A percentile compares a stretch with the other conserved stretches of the same genome.
phyloP scores from a whole-genome alignment of 2,329 filamentous ascomycete species.

The Shiraia bambusicola region DNA sequence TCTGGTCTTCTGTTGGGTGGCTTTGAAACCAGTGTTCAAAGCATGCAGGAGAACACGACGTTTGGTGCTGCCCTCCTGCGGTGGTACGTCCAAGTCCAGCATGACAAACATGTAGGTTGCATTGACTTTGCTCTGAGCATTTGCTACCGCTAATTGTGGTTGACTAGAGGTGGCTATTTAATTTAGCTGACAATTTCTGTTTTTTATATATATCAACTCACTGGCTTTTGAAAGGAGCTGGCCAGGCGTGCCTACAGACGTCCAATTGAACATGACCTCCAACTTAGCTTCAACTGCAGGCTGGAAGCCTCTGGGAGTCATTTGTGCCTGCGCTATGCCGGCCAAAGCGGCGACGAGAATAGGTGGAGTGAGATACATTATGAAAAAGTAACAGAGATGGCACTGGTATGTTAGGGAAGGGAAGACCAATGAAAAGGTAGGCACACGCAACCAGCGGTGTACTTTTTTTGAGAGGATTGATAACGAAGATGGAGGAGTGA shows the following conservation, averaged over 20 bases:
- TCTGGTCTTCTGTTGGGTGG: conserved; percentile 28
- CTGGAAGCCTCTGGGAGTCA: conserved; percentile 31
- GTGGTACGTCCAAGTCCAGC: conserved; percentile 40
- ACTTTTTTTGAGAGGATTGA: background rate
- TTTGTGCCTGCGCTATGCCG: conserved; percentile 35
- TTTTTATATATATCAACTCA: conserved; percentile 7
- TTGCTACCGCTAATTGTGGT: conserved; percentile 32
- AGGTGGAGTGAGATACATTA: conserved; percentile 30
- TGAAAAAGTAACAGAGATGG: background rate
- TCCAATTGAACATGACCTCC: conserved; percentile 36
- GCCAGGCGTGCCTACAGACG: conserved; percentile 32
- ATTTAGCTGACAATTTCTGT: conserved; percentile 11
- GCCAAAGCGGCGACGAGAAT: conserved; percentile 25
- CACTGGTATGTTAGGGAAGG: background rate
- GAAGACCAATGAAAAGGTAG: conserved; percentile 3
- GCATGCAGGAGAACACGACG: conserved; percentile 38
- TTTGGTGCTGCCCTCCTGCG: conserved; percentile 19
- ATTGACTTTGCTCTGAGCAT: conserved; percentile 10
- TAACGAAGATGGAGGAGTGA: conserved; percentile 1
- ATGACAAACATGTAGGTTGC: conserved; percentile 40
- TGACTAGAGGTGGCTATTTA: conserved; percentile 25
- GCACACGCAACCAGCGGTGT: conserved; percentile 6
- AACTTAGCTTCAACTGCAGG: conserved; percentile 31
- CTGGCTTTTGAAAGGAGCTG: conserved; percentile 32
- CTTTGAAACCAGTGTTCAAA: conserved; percentile 38